These are phyloP conservation scores for Kalmanozyma brasiliensis DNA, from an alignment of 1,284 basidiomycete genomes.

Conservation along the genomic window DNA sequence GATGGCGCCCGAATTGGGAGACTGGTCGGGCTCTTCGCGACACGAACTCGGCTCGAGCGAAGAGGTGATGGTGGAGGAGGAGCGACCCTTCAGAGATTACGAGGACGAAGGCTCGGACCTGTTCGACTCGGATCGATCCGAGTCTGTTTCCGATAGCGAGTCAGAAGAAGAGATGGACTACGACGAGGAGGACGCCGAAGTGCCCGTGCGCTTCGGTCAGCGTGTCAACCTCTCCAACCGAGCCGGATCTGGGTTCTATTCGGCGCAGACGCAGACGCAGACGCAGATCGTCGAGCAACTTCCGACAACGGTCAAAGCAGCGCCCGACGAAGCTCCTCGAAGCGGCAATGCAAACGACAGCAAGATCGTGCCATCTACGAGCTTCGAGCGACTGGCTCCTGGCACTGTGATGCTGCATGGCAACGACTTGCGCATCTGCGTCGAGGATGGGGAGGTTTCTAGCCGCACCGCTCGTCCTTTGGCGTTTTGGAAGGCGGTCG, in stretches of 20 bases:
- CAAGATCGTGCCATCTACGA: constrained; percentile 12
- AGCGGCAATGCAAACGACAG: neutral
- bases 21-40: constrained; percentile 30
- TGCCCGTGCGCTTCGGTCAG: constrained; percentile 39
- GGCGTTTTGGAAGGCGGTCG: constrained; percentile 41
- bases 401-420: constrained; percentile 21
- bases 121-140: constrained; percentile 31
- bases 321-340: neutral
- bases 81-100: constrained; percentile 35
- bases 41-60: constrained; percentile 1
- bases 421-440: constrained; percentile 24
- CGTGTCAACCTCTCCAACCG: constrained; percentile 17
- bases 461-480: neutral
- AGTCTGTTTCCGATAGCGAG: constrained; percentile 8
- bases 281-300: constrained; percentile 1
- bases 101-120: constrained; percentile 43
- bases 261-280: neutral
- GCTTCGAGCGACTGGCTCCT: constrained; percentile 17
- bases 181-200: constrained; percentile 24
- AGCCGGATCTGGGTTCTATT: neutral
- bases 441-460: constrained; percentile 7
- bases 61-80: neutral
- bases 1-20: constrained; percentile 34
- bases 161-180: constrained; percentile 26
- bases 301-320: neutral